Evolutionary conservation across 176 grass and related monocot species (phyloP).

Genomic region (Musa itinerans): DNA sequence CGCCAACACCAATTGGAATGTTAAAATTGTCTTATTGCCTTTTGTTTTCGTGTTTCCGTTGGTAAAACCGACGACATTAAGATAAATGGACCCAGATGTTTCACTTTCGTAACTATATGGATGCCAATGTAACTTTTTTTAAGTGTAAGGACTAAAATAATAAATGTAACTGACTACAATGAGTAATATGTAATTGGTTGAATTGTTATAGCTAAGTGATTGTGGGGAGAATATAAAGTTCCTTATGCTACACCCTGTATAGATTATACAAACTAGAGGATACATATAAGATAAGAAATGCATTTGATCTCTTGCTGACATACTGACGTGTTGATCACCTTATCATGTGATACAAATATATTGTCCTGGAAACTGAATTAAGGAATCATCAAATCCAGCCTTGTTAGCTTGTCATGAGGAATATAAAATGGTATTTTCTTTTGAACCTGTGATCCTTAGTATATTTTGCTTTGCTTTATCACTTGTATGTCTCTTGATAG

Average conservation of each 20-base stretch:
- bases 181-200: too few species aligned
- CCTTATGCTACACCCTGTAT: background rate
- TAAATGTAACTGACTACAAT: too few species aligned
- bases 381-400: background rate
- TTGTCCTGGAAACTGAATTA: background rate
- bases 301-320: background rate
- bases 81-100: too few species aligned
- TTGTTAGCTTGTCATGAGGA: background rate
- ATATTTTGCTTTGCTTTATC: background rate
- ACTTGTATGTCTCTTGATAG: too few species aligned
- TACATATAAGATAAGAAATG: background rate
- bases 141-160: too few species aligned
- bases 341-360: background rate
- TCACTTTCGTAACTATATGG: too few species aligned
- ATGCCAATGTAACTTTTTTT: too few species aligned
- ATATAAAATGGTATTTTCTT: background rate
- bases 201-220: background rate
- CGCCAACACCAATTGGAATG: too few species aligned
- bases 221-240: background rate
- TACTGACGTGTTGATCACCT: background rate
- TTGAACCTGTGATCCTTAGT: background rate
- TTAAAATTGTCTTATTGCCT: too few species aligned
- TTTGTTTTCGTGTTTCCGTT: too few species aligned
- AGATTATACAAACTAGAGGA: background rate
- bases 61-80: too few species aligned